These are phyloP conservation scores for Thelonectria rubi DNA, from an alignment of 2,329 filamentous ascomycete genomes.

Conservation along the genomic window DNA sequence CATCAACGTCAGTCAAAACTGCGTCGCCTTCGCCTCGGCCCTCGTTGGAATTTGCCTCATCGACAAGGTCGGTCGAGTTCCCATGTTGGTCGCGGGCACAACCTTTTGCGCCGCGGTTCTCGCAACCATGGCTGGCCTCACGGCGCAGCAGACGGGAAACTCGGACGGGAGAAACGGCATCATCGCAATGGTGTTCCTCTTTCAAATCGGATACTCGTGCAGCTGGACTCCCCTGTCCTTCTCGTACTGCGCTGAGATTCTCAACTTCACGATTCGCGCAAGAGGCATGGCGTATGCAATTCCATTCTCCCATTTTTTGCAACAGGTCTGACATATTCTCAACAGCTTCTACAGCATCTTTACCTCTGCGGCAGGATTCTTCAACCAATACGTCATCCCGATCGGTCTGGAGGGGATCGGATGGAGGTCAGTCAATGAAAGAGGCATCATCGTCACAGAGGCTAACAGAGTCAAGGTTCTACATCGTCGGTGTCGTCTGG, in stretches of 20 bases:
- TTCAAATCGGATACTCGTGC: slow-evolving; percentile 27
- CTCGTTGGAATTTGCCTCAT: slow-evolving; percentile 20
- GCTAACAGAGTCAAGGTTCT: slow-evolving; percentile 11
- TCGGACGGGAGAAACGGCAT: slow-evolving; percentile 16
- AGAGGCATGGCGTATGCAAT: slow-evolving; percentile 20
- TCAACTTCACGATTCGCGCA: slow-evolving; percentile 25
- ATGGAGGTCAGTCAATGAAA: slow-evolving; percentile 12
- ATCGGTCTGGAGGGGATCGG: slow-evolving; percentile 19
- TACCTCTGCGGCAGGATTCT: slow-evolving; percentile 20
- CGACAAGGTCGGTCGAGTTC: slow-evolving; percentile 20
- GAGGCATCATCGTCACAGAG: not conserved
- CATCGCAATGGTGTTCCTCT: slow-evolving; percentile 28
- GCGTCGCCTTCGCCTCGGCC: slow-evolving; percentile 19
- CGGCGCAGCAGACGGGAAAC: slow-evolving; percentile 17
- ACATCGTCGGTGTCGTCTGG: slow-evolving; percentile 23
- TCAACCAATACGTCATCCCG: slow-evolving; percentile 27
- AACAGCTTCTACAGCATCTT: slow-evolving; percentile 21
- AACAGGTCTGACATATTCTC: not conserved
- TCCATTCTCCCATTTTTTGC: not conserved
- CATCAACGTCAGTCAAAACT: slow-evolving; percentile 26
- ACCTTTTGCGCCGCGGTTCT: slow-evolving; percentile 25
- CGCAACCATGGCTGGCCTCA: slow-evolving; percentile 23
- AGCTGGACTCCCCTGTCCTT: slow-evolving; percentile 26
- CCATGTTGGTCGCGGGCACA: slow-evolving; percentile 20
- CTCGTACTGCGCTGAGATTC: slow-evolving; percentile 24